These are phyloP conservation scores for Orbilia brochopaga DNA, from an alignment of 2,329 filamentous ascomycete species.

Conservation along the genomic window DNA sequence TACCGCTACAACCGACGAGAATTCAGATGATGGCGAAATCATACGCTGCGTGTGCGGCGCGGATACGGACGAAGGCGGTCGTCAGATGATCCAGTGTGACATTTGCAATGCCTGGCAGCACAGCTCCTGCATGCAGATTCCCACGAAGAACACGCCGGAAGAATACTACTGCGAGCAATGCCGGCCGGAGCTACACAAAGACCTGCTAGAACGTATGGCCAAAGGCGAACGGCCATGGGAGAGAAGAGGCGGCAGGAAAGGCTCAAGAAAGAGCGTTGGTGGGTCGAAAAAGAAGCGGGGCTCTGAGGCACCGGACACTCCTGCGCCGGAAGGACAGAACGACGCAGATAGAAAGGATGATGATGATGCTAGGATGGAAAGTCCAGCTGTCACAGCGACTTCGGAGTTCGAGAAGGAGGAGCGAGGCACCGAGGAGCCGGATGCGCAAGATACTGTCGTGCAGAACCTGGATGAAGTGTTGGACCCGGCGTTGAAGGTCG, in stretches of 20 bases:
- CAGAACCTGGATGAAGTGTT: constrained; percentile 29
- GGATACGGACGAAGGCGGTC: constrained; percentile 81
- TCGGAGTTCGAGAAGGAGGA: constrained; percentile 35
- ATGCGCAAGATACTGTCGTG: constrained; percentile 13
- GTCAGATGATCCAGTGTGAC: constrained; percentile 96
- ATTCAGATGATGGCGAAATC: constrained; percentile 68
- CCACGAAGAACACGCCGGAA: constrained; percentile 72
- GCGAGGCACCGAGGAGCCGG: neutral
- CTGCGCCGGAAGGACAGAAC: constrained; percentile 20
- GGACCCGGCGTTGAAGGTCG: constrained; percentile 27
- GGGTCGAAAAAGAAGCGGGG: constrained; percentile 53
- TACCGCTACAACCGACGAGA: constrained; percentile 58
- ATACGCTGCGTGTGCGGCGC: constrained; percentile 94
- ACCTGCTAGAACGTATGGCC: constrained; percentile 76
- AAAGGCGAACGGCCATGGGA: constrained; percentile 89
- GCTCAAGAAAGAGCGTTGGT: constrained; percentile 61
- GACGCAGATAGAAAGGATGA: constrained; percentile 59
- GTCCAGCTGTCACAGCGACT: constrained; percentile 47
- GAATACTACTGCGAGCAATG: constrained; percentile 94
- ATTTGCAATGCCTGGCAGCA: constrained; percentile 94
- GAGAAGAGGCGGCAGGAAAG: constrained; percentile 68
- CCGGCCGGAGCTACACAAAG: constrained; percentile 79
- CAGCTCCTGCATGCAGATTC: constrained; percentile 90
- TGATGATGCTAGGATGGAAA: constrained; percentile 53
- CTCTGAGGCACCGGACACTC: constrained; percentile 46